A percentile compares a stretch with the other conserved stretches of the same genome.
phyloP scores from a whole-genome alignment of 345 rosid genomes.

The Populus alba region DNA sequence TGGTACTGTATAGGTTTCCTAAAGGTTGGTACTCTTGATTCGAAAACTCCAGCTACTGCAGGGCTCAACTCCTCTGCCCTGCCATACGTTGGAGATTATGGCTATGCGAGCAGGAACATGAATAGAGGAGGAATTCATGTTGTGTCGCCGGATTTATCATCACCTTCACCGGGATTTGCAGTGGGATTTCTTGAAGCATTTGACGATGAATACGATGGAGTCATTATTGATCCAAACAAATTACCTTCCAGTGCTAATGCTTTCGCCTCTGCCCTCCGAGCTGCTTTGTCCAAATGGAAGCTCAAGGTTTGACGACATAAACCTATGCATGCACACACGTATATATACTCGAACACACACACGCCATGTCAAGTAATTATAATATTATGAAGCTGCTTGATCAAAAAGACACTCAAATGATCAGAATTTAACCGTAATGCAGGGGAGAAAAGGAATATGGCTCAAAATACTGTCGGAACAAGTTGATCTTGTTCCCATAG shows the following conservation, averaged over 20 bases:
- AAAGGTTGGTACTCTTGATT: neutral
- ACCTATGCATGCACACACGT: neutral
- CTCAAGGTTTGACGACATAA: constrained; percentile 26
- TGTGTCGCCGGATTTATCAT: constrained; percentile 32
- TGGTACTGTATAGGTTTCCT: constrained; percentile 11
- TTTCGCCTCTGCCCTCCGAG: constrained; percentile 38
- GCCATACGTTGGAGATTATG: neutral
- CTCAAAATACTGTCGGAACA: constrained; percentile 37
- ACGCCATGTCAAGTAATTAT: too few relatives aligned
- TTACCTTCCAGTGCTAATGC: constrained; percentile 40
- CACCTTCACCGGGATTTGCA: constrained; percentile 8
- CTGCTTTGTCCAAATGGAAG: constrained; percentile 40
- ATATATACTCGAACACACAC: too few relatives aligned
- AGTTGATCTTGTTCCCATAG: constrained; percentile 50
- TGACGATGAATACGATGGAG: constrained; percentile 52
- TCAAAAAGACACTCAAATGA: neutral
- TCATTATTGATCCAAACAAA: constrained; percentile 32
- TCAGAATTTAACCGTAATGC: neutral
- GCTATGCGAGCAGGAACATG: neutral
- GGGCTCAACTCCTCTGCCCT: neutral
- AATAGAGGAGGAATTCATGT: constrained; percentile 12
- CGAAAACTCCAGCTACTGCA: neutral
- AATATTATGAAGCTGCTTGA: too few relatives aligned
- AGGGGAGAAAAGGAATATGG: constrained; percentile 55
- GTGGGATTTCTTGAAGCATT: constrained; percentile 38